Evolutionary conservation across 805 yeast species (phyloP), one percentile per base, ranked within the genome.

Genomic region (Starmerella sp.): DNA sequence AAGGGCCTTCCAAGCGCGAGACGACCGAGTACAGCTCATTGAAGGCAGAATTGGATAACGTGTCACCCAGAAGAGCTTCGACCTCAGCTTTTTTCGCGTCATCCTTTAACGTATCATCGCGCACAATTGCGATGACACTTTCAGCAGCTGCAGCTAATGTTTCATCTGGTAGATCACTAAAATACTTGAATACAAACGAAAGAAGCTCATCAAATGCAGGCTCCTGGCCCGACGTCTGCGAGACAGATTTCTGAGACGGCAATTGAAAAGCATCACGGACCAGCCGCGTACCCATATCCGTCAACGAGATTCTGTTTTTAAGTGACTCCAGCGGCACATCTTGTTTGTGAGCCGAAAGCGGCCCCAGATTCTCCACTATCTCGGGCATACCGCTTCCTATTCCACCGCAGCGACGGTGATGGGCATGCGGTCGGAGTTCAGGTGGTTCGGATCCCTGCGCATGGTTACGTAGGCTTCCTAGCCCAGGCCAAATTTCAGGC

Each of bases 141-240:
- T 60, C 62, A 2, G 87, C 79, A 5, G 89, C 86, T 3, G 93
- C 83, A 22, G 81, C 66, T 2, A 88, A 75, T 1, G 81, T 78
- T 44, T 81, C 86, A 54, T 84, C 88, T 8, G 90, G 79, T n/a
- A 86, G 78, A 66, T 89, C 97, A 11, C 83, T 84, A 41, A 85
- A 68, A 15, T 74, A 71, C 2, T 70, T 66, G 6, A 77, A 73
- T 4, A 85, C 78, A 80, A 86, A 80, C 0, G 77, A 67, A 57
- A 50, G 84, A 69, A n/a, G 88, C 72, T 44, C 73, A 65, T 44
- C 80, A 83, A 65, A 39, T 3, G 54, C 45, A 4, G 48, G 36
- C 8, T 14, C 43, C 34, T 5, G 6, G 3, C 35, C 43, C 6
- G 51, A 7, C 34, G 17, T 30, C 43, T 32, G 30, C 5, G 31